Conservation (phyloP, 2,329 filamentous ascomycete species). For the Claviceps sp. region DNA sequence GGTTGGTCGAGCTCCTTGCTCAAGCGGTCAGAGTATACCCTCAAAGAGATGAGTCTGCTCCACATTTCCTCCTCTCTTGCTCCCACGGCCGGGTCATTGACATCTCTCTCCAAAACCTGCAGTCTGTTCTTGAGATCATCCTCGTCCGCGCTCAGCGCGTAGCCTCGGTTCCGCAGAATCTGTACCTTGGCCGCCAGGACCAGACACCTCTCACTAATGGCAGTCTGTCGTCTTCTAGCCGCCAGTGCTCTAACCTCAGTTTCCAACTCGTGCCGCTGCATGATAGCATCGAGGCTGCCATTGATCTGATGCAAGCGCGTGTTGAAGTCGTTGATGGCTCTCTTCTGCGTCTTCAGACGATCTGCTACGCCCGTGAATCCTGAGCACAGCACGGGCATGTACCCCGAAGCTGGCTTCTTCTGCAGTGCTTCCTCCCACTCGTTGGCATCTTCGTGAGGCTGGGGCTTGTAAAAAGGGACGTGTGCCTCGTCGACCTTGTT, state of each 20-base stretch:
- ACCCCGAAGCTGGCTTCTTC: slow-evolving; percentile 63
- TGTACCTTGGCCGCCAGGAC: slow-evolving; percentile 68
- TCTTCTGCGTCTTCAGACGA: slow-evolving; percentile 58
- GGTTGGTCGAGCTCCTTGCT: slow-evolving; percentile 62
- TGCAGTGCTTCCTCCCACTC: slow-evolving; percentile 77
- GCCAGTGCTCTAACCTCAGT: slow-evolving; percentile 62
- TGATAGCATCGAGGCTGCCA: slow-evolving; percentile 54
- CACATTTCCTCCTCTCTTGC: slow-evolving; percentile 75
- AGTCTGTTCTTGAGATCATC: slow-evolving; percentile 66
- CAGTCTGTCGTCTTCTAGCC: slow-evolving; percentile 57
- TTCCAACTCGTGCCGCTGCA: slow-evolving; percentile 63
- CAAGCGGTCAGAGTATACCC: slow-evolving; percentile 58
- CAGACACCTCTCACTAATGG: slow-evolving; percentile 59
- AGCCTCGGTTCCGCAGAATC: slow-evolving; percentile 67
- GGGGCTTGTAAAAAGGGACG: slow-evolving; percentile 64
- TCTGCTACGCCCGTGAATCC: slow-evolving; percentile 61
- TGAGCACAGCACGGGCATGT: slow-evolving; percentile 61
- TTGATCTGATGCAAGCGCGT: slow-evolving; percentile 68
- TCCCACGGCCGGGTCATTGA: slow-evolving; percentile 61
- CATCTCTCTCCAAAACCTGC: slow-evolving; percentile 50
- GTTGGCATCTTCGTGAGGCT: slow-evolving; percentile 55
- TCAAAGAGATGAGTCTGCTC: slow-evolving; percentile 64
- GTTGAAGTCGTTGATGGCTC: slow-evolving; percentile 56
- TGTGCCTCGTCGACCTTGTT: slow-evolving; percentile 64
- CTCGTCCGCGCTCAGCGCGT: slow-evolving; percentile 65